A percentile compares a stretch with the other conserved stretches of the same genome.
These are phyloP conservation scores for Epithemia pelagica DNA, from an alignment of 108 stramenopile species.

Conservation along the genomic window DNA sequence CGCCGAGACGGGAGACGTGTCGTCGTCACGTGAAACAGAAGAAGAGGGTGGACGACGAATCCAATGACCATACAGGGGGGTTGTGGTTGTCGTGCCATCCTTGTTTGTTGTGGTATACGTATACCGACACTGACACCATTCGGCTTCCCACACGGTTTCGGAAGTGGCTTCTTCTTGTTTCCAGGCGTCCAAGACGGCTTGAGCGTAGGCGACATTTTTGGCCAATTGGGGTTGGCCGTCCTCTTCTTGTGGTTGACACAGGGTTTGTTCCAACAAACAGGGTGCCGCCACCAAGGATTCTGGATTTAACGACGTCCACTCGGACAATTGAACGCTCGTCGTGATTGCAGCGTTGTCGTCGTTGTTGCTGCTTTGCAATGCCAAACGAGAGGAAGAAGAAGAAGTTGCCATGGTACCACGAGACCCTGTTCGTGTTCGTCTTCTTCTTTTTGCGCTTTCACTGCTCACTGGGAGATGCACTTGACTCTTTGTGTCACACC, in stretches of 20 bases:
- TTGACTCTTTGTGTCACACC: too few species aligned
- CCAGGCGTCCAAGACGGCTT: constrained; percentile 37
- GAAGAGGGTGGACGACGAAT: constrained; percentile 15
- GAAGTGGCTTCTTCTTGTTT: constrained; percentile 15
- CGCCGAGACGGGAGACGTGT: not conserved
- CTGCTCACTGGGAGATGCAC: too few species aligned
- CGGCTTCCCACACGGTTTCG: not conserved
- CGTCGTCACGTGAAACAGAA: not conserved
- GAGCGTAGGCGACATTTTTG: constrained; percentile 32
- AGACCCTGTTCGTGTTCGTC: too few species aligned
- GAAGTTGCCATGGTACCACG: too few species aligned
- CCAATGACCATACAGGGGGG: constrained; percentile 37
- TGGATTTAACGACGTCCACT: constrained; percentile 9
- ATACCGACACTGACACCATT: constrained; percentile 15
- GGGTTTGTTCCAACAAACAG: constrained; percentile 13
- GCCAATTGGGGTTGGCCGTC: constrained; percentile 18
- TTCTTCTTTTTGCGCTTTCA: too few species aligned
- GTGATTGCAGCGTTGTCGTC: too few species aligned
- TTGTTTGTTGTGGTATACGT: not conserved
- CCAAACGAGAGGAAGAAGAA: too few species aligned
- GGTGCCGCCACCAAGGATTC: constrained; percentile 5
- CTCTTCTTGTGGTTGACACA: not conserved
- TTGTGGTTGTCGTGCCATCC: not conserved
- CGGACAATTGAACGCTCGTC: not conserved
- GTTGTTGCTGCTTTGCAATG: too few species aligned